Evolutionary conservation across 306 rosid genomes (phyloP).

Genomic region (Mimosa pudica): DNA sequence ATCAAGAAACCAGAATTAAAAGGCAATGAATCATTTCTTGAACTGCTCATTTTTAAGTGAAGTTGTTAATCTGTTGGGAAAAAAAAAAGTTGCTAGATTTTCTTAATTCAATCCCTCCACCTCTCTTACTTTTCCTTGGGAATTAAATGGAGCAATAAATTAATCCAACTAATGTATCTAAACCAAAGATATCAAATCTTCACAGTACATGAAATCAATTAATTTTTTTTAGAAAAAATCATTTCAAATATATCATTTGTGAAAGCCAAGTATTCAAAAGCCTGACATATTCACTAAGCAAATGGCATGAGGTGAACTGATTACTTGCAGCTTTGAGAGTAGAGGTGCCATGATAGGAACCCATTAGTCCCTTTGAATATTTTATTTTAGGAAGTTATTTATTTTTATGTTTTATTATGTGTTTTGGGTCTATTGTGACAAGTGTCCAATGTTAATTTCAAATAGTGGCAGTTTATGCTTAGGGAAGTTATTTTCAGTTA

Average conservation of each 20-base stretch:
- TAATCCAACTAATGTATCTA: neutral
- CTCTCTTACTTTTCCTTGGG: neutral
- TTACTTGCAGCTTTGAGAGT: neutral
- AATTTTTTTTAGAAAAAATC: neutral
- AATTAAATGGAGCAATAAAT: neutral
- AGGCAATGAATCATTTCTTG: neutral
- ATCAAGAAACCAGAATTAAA: neutral
- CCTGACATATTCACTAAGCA: neutral
- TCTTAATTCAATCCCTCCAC: neutral
- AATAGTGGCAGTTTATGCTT: no score
- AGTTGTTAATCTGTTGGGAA: neutral
- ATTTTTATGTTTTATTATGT: no score
- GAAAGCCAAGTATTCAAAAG: neutral
- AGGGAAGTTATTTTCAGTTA: no score
- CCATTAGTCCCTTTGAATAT: no score
- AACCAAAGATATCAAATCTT: neutral
- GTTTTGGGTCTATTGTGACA: no score
- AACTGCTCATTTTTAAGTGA: neutral
- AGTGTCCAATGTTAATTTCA: no score
- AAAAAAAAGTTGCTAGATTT: neutral
- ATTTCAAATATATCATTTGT: neutral
- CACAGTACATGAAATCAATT: neutral
- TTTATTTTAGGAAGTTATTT: no score
- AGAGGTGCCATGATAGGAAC: conserved; percentile 11
- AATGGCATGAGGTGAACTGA: conserved; percentile 5